phyloP scores from a whole-genome alignment of 495 filamentous ascomycete species.

The Aspergillus avenaceus region DNA sequence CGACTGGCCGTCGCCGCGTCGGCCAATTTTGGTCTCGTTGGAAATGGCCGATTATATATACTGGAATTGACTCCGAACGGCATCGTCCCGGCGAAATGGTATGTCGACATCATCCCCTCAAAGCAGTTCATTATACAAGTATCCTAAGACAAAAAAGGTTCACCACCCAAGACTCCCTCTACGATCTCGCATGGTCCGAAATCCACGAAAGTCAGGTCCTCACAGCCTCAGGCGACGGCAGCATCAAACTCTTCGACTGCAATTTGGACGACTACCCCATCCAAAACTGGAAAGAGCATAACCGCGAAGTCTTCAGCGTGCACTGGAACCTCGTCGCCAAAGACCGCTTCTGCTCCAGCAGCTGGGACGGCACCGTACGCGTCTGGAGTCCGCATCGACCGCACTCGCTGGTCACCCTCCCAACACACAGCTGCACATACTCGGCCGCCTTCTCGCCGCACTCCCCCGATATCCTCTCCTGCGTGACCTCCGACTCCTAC shows the following conservation, averaged over 20 bases:
- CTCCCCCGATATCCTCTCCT: constrained; percentile 70
- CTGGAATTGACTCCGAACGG: constrained; percentile 76
- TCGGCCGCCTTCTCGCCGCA: constrained; percentile 77
- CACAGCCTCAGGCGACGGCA: constrained; percentile 83
- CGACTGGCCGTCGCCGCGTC: constrained; percentile 81
- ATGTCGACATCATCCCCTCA: too few species aligned
- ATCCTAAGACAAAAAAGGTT: constrained; percentile 49
- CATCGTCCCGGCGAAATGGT: constrained; percentile 77
- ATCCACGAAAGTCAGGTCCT: constrained; percentile 90
- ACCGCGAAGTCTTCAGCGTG: constrained; percentile 84
- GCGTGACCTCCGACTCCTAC: constrained; percentile 79
- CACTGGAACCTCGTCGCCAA: constrained; percentile 91
- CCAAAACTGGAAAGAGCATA: constrained; percentile 85
- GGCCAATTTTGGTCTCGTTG: constrained; percentile 93
- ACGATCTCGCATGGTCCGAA: constrained; percentile 91
- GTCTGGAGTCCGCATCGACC: constrained; percentile 77
- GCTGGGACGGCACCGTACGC: constrained; percentile 93
- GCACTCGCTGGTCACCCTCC: constrained; percentile 74
- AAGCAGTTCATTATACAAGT: not conserved
- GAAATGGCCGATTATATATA: constrained; percentile 85
- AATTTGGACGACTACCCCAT: constrained; percentile 74
- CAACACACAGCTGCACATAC: constrained; percentile 89
- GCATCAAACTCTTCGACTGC: constrained; percentile 89
- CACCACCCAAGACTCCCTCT: constrained; percentile 95
- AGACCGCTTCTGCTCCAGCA: constrained; percentile 78